Base-by-base conservation (phyloP, 1,284 basidiomycete genomes). In the Moesziomyces parantarcticus region DNA sequence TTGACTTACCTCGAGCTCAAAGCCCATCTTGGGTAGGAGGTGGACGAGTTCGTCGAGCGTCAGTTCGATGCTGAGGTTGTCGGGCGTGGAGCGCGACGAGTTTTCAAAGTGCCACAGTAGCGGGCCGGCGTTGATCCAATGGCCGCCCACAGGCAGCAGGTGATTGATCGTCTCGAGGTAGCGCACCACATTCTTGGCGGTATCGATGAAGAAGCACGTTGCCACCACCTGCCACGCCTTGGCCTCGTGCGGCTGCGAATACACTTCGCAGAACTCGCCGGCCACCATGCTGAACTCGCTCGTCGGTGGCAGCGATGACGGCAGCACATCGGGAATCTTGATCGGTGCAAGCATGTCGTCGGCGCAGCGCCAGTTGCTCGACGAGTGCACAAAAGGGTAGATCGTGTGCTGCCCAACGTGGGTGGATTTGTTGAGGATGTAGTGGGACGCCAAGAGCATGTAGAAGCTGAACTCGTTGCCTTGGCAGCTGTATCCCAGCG, bases 131-230 rank as follows among this genome's bases (percentile, higher is more conserved):
- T 66, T 72, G 50, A 81, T 75, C 79, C 79, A 81, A 20, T 66
- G 39, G 32, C 82, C 82, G n/a, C 81, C 82, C 1, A 78, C 41
- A 0, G 70, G 75, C 13, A 83, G 56, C 21, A 75, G 23, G n/a
- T 73, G 68, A 39, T 83, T 83, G 61, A 83, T 54, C n/a, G 77
- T 75, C 45, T 83, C 82, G 20, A 83, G 66, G 45, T 83, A 83
- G 10, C 75, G 70, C 29, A 82, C 43, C 10, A 81, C 51, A 39
- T 83, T 83, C 25, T 73, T 72, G 42, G 82, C 93, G 7, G 95
- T 98, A 81, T 99, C 96, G 71, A 99, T 92, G 86, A 99, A 99
- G 88, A 97, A 99, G 84, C 94, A 98, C 0, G 96, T 99, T 65
- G 97, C 85, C 13, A 99, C 88, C 0, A 91, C 92, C 75, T 95